Base-by-base conservation (phyloP, 129 eudicot species). In the Gnaphalium uliginosum region DNA sequence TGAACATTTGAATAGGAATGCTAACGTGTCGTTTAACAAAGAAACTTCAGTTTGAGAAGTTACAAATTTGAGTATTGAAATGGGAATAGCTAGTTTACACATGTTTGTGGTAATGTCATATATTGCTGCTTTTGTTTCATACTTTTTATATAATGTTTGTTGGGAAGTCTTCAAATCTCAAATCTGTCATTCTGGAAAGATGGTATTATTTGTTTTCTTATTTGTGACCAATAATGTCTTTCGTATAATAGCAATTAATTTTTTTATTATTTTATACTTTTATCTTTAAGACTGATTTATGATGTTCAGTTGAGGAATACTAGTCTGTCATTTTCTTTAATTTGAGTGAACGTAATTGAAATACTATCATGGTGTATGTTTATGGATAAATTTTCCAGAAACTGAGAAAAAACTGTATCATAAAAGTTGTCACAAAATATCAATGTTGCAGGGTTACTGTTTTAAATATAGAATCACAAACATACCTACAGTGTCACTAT, bases 71-170 rank as follows among this genome's bases (percentile, higher is more conserved):
- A 24, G 61, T 61, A 25, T 46, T 25, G 22, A 68, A 68, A 41
- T 68, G 18, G 43, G 35, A 50, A 68, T 41, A 68, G 21, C 53
- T 46, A 3, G 18, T 39, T 41, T 1, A 19, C n/a, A 32, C 50
- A 68, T 43, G 72, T 13, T 39, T 68, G 73, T 68, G 21, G 72
- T 11, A 27, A 21, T 71, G 64, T 50, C 22, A 54, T 70, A 19
- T 50, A 51, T 70, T 48, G 10, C 50, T 66, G 33, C 66, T 60
- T 60, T 61, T 60, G 39, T 33, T 33, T 33, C 39, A 33, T 33
- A 33, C 37, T 33, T 5, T 1, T 37, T 37, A 37, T 37, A 37
- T 8, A 5, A 51, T 17, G 22, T 18, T 5, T 4, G 22, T 51
- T 7, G 5, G 6, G 5, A 51, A 15, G 21, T 7, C 22, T n/a